Conservation (phyloP, 2,329 filamentous ascomycete genomes). For the Aspergillus sp. region DNA sequence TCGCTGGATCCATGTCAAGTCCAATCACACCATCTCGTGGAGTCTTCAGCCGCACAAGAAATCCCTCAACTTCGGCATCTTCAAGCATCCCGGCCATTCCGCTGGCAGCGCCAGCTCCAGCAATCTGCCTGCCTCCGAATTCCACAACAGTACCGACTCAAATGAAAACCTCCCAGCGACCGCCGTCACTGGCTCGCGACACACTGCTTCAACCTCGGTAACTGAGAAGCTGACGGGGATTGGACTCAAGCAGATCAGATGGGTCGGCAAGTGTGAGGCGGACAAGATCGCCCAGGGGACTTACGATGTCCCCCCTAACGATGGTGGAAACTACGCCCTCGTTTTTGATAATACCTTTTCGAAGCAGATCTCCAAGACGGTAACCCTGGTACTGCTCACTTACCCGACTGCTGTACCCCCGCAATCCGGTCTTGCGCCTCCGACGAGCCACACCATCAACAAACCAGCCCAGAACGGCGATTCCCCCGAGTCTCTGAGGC, state of each 20-base stretch:
- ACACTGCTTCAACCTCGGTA: slow-evolving; percentile 67
- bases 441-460: slow-evolving; percentile 40
- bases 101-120: slow-evolving; percentile 43
- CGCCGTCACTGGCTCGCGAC: slow-evolving; percentile 43
- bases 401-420: slow-evolving; percentile 69
- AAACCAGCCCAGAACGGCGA: slow-evolving; percentile 38
- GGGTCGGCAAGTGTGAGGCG: slow-evolving; percentile 93
- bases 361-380: slow-evolving; percentile 89
- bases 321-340: slow-evolving; percentile 90
- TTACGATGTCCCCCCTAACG: slow-evolving; percentile 67
- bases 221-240: slow-evolving; percentile 60
- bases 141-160: slow-evolving; percentile 31
- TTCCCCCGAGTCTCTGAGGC: slow-evolving; percentile 48
- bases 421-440: slow-evolving; percentile 36
- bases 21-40: slow-evolving; percentile 92
- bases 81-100: slow-evolving; percentile 83
- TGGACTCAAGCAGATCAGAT: slow-evolving; percentile 61
- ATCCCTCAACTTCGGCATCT: slow-evolving; percentile 96
- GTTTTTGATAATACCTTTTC: slow-evolving; percentile 99
- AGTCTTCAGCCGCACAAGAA: slow-evolving; percentile 97
- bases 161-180: slow-evolving; percentile 30
- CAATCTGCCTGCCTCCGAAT: slow-evolving; percentile 38
- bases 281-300: slow-evolving; percentile 92
- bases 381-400: slow-evolving; percentile 89
- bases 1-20: slow-evolving; percentile 89